Conservation (phyloP, 352 stramenopile genomes). For the Phytopythium aichiense region DNA sequence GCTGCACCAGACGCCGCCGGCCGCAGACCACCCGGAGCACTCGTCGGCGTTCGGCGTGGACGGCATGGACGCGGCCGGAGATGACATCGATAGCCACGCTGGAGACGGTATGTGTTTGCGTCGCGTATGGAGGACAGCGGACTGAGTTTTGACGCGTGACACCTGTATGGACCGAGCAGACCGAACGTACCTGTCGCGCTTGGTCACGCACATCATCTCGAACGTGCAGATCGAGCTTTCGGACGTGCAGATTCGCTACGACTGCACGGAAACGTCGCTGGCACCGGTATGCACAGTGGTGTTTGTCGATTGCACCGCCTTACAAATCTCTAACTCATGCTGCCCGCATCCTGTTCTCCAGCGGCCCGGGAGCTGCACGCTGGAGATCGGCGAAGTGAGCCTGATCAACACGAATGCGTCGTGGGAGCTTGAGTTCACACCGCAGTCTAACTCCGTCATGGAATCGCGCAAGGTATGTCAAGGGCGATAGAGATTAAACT, state of each 20-base stretch:
- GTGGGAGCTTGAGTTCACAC: slow-evolving; percentile 73
- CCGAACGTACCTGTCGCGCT: slow-evolving; percentile 74
- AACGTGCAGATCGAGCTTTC: slow-evolving; percentile 85
- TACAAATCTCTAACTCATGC: background rate
- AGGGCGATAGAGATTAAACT: background rate
- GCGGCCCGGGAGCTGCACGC: slow-evolving; percentile 57
- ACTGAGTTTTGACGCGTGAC: background rate
- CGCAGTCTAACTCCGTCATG: slow-evolving; percentile 69
- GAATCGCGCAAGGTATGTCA: slow-evolving; percentile 73
- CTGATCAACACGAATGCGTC: slow-evolving; percentile 75
- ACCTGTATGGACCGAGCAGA: slow-evolving; percentile 20
- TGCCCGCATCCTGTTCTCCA: slow-evolving; percentile 17
- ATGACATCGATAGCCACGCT: slow-evolving; percentile 2
- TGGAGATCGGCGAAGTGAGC: slow-evolving; percentile 59
- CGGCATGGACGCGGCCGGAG: slow-evolving; percentile 8
- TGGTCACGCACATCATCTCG: slow-evolving; percentile 82
- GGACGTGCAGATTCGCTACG: slow-evolving; percentile 80
- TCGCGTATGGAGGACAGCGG: background rate
- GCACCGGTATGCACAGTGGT: slow-evolving; percentile 38
- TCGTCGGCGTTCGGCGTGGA: slow-evolving; percentile 15
- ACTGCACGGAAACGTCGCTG: slow-evolving; percentile 60
- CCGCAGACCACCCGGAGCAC: slow-evolving; percentile 5
- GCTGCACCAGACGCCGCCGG: slow-evolving; percentile 53
- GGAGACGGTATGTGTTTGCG: slow-evolving; percentile 6
- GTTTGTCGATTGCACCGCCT: background rate